These are phyloP conservation scores for Teratosphaeria pseudoeucalypti DNA, from an alignment of 2,329 filamentous ascomycete species.

Conservation along the genomic window DNA sequence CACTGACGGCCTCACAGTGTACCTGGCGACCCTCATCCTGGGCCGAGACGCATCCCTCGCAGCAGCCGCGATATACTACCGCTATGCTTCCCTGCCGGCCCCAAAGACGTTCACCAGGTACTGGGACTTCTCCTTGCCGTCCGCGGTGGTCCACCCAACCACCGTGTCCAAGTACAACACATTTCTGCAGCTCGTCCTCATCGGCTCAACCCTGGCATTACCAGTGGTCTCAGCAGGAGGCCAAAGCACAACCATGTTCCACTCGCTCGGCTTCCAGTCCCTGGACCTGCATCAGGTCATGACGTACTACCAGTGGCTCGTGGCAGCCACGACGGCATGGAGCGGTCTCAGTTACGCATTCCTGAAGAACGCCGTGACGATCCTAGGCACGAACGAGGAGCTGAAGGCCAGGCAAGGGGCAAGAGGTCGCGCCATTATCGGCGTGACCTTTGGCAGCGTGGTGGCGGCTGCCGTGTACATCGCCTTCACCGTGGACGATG, in stretches of 20 bases:
- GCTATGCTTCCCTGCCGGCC: constrained; percentile 84
- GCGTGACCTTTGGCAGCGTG: constrained; percentile 35
- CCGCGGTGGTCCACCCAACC: constrained; percentile 73
- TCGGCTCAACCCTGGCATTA: constrained; percentile 72
- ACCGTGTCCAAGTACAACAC: constrained; percentile 86
- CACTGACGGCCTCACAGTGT: constrained; percentile 43
- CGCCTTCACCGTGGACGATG: constrained; percentile 11
- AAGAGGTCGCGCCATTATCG: constrained; percentile 39
- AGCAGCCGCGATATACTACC: constrained; percentile 84
- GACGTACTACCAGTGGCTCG: constrained; percentile 55
- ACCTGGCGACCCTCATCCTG: constrained; percentile 81
- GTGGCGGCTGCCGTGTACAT: constrained; percentile 30
- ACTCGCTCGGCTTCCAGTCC: constrained; percentile 10
- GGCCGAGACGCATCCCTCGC: constrained; percentile 77
- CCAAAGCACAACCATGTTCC: constrained; percentile 14
- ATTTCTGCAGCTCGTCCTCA: constrained; percentile 75
- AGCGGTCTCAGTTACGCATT: constrained; percentile 88
- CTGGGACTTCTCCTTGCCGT: constrained; percentile 93
- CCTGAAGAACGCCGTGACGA: constrained; percentile 84
- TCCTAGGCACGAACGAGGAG: constrained; percentile 47
- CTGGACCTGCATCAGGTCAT: constrained; percentile 26
- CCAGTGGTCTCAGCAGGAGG: constrained; percentile 49
- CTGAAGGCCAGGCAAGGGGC: constrained; percentile 39
- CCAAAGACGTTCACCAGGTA: constrained; percentile 89
- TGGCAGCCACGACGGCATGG: constrained; percentile 84